phyloP scores from a whole-genome alignment of 805 yeast genomes.

The Candida oleophila region DNA sequence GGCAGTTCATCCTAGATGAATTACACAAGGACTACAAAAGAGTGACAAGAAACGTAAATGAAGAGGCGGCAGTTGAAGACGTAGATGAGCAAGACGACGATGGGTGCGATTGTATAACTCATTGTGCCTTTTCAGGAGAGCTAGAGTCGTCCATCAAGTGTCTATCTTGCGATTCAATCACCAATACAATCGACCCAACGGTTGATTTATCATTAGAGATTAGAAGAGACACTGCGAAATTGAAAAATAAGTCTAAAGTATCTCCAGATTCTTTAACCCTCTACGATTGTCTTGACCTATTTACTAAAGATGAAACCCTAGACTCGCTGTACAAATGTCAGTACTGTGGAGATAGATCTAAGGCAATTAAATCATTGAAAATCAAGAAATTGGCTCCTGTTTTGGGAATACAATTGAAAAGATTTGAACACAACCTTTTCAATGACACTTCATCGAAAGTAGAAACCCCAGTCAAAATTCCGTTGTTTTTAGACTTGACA shows the following conservation, averaged over 20 bases:
- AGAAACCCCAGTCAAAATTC: conserved; percentile 72
- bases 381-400: conserved; percentile 74
- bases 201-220: conserved; percentile 86
- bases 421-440: conserved; percentile 62
- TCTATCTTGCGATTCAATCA: conserved; percentile 58
- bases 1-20: conserved; percentile 88
- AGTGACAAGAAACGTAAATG: conserved; percentile 8
- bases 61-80: background rate
- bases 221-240: conserved; percentile 21
- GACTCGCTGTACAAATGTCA: conserved; percentile 74
- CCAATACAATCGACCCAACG: conserved; percentile 82
- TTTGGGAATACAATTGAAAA: conserved; percentile 78
- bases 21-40: conserved; percentile 50
- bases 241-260: conserved; percentile 26
- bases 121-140: conserved; percentile 79
- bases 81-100: conserved; percentile 1
- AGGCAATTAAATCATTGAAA: conserved; percentile 68
- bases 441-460: conserved; percentile 60
- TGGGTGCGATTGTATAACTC: conserved; percentile 75
- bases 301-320: conserved; percentile 74
- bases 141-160: conserved; percentile 80
- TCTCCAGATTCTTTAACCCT: conserved; percentile 27
- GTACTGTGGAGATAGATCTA: conserved; percentile 58
- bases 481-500: conserved; percentile 69
- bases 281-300: conserved; percentile 68